phyloP scores from a whole-genome alignment of 73 alveolate species.

The Stentor roeselii region DNA sequence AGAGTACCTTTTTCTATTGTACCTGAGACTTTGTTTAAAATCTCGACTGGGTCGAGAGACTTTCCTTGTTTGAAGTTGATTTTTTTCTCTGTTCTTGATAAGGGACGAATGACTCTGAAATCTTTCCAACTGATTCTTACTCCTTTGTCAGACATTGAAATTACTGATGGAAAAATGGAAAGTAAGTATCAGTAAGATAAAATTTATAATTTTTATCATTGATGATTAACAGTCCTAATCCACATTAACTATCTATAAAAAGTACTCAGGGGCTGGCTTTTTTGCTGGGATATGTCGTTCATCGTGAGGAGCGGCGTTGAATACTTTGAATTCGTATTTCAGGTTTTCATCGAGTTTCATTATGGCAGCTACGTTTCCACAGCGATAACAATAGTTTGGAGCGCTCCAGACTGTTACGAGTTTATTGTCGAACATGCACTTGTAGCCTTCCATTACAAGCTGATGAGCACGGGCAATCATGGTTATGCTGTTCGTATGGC shows the following conservation, averaged over 20 bases:
- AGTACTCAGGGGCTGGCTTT: slow-evolving; percentile 98
- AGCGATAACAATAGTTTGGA: slow-evolving; percentile 91
- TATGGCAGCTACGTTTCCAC: slow-evolving; percentile 95
- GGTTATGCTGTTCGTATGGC: slow-evolving; percentile 70
- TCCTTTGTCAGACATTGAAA: too few relatives aligned
- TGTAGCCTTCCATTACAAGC: slow-evolving; percentile 96
- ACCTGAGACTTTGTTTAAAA: slow-evolving; percentile 39
- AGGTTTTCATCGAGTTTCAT: slow-evolving; percentile 87
- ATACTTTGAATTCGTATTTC: slow-evolving; percentile 69
- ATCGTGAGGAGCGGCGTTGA: slow-evolving; percentile 96
- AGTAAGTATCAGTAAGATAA: too few relatives aligned
- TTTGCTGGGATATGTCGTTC: slow-evolving; percentile 96
- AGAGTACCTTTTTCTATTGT: slow-evolving; percentile 35
- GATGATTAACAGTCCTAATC: too few relatives aligned
- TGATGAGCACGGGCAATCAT: slow-evolving; percentile 94
- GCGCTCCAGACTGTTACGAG: slow-evolving; percentile 97
- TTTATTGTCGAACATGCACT: slow-evolving; percentile 80
- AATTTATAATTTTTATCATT: too few relatives aligned
- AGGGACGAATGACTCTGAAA: too few relatives aligned
- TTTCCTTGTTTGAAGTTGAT: too few relatives aligned
- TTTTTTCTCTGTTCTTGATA: too few relatives aligned
- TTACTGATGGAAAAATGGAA: too few relatives aligned
- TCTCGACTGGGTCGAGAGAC: too few relatives aligned
- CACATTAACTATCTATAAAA: slow-evolving; percentile 55
- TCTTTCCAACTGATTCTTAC: too few relatives aligned